phyloP scores from a whole-genome alignment of 1,284 basidiomycete species.

The Irpex sp. region DNA sequence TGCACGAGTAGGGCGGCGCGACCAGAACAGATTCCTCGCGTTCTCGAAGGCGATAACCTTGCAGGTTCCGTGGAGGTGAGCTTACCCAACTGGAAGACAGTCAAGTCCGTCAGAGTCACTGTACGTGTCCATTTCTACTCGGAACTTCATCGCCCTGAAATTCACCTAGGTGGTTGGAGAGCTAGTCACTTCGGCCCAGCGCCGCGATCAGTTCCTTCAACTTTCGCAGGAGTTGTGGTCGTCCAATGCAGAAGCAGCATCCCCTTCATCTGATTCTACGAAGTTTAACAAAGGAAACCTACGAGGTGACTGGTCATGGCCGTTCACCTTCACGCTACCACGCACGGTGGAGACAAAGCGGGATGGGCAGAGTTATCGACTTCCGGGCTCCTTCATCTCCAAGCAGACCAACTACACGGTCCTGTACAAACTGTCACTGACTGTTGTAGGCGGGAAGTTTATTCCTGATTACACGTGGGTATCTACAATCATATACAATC shows the following conservation, averaged over 20 bases:
- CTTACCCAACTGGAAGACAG: conserved; percentile 41
- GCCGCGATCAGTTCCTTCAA: conserved; percentile 40
- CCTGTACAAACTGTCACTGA: conserved; percentile 47
- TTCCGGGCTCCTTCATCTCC: conserved; percentile 49
- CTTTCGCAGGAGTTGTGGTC: conserved; percentile 32
- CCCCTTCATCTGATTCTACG: conserved; percentile 17
- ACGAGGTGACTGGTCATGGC: conserved; percentile 40
- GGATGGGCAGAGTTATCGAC: conserved; percentile 20
- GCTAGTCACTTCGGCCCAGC: conserved; percentile 30
- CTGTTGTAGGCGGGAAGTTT: conserved; percentile 27
- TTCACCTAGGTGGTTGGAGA: conserved; percentile 20
- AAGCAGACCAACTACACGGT: conserved; percentile 45
- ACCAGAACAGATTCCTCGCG: conserved; percentile 30
- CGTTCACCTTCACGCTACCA: conserved; percentile 43
- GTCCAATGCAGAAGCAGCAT: neutral
- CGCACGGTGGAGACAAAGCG: conserved; percentile 22
- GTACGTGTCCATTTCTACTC: neutral
- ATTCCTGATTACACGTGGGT: conserved; percentile 22
- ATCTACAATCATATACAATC: neutral
- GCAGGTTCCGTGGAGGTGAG: conserved; percentile 43
- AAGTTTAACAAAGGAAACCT: conserved; percentile 35
- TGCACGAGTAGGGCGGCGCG: conserved; percentile 17
- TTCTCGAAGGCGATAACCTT: conserved; percentile 43
- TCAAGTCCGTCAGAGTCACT: conserved; percentile 33
- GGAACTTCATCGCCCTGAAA: neutral